A percentile compares a stretch with the other conserved stretches of the same genome.
Evolutionary conservation across 2,329 filamentous ascomycete species (phyloP).

Genomic region (Cryphonectria nitschkei): DNA sequence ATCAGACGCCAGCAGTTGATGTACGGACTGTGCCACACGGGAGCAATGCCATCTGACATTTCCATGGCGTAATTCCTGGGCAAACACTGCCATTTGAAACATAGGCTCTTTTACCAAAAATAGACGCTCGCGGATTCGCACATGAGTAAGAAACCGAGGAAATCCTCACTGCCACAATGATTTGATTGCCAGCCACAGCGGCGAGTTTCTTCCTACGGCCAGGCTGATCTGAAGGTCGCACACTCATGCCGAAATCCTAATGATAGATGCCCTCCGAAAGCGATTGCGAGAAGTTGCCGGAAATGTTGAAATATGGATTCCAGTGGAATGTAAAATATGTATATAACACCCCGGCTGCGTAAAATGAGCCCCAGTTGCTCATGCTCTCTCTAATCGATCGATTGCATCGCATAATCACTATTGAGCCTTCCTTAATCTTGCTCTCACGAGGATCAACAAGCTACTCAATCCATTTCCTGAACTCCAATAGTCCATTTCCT

Average conservation of each 20-base stretch:
- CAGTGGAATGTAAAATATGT: not conserved
- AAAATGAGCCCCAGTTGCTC: not conserved
- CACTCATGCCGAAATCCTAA: not conserved
- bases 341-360: not conserved
- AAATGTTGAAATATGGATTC: not conserved
- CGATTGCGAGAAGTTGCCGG: not conserved
- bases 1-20: not conserved
- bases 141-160: not conserved
- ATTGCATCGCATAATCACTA: not conserved
- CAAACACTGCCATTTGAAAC: not conserved
- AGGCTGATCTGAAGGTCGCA: not conserved
- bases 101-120: not conserved
- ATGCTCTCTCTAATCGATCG: no score
- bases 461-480: not conserved
- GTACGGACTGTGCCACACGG: slow-evolving; percentile 1
- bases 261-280: not conserved
- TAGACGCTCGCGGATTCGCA: not conserved
- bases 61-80: not conserved
- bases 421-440: not conserved
- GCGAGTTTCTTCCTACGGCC: not conserved
- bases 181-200: not conserved
- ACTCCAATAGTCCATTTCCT: not conserved
- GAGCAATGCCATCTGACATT: not conserved
- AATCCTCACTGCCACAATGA: not conserved
- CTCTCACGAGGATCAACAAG: not conserved